These are phyloP conservation scores for Leccinum subgranulosum DNA, from an alignment of 768 basidiomycete genomes.

Conservation along the genomic window DNA sequence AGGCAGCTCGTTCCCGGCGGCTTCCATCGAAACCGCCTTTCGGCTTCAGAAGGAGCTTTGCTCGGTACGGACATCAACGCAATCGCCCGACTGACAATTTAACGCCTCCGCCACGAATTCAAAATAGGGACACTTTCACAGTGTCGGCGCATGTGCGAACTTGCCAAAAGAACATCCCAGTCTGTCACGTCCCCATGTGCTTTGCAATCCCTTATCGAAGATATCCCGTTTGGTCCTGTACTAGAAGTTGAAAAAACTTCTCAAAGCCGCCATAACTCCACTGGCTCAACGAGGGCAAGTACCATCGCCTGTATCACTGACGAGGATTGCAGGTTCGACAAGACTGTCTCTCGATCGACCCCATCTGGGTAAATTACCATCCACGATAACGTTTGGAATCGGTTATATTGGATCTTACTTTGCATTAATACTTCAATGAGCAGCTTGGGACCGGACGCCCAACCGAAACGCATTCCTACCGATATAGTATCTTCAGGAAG, in stretches of 20 bases:
- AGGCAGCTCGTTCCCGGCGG: slow-evolving; percentile 75
- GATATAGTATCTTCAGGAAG: slow-evolving; percentile 71
- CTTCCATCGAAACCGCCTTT: slow-evolving; percentile 55
- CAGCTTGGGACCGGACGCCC: slow-evolving; percentile 59
- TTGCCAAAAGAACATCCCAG: slow-evolving; percentile 85
- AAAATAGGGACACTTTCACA: slow-evolving; percentile 1
- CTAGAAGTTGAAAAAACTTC: slow-evolving; percentile 55
- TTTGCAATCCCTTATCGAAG: slow-evolving; percentile 67
- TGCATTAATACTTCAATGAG: slow-evolving; percentile 58
- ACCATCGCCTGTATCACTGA: slow-evolving; percentile 56
- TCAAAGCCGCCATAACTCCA: slow-evolving; percentile 76
- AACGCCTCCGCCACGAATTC: slow-evolving; percentile 1
- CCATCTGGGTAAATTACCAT: neutral
- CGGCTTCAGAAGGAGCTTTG: slow-evolving; percentile 49
- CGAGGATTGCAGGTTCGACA: slow-evolving; percentile 59
- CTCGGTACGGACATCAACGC: slow-evolving; percentile 38
- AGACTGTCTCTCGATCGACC: slow-evolving; percentile 47
- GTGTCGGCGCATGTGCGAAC: slow-evolving; percentile 21
- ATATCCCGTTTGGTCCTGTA: slow-evolving; percentile 61
- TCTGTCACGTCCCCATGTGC: slow-evolving; percentile 70
- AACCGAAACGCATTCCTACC: slow-evolving; percentile 71
- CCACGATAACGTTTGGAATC: neutral
- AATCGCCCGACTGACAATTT: neutral
- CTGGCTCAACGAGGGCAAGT: slow-evolving; percentile 43
- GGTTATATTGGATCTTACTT: slow-evolving; percentile 37